Evolutionary conservation across 164 flowering plant species (phyloP).

Genomic region (Nymphaea thermarum): DNA sequence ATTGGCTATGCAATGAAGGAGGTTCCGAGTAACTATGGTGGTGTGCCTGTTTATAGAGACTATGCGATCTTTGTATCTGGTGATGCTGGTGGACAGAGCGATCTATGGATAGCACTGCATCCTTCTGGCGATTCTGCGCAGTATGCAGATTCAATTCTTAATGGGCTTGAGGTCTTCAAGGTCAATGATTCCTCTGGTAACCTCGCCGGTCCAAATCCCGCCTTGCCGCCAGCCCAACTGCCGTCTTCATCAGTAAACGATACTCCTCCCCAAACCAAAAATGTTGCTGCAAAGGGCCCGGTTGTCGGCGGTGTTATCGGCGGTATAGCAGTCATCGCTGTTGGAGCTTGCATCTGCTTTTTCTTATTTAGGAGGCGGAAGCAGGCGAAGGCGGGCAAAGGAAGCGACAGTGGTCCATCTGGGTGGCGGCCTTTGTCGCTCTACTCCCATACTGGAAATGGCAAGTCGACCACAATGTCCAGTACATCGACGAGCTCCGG

Average conservation of each 20-base stretch:
- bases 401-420: neutral
- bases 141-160: conserved; percentile 21
- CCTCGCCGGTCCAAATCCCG: conserved; percentile 8
- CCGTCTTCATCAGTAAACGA: neutral
- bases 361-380: neutral
- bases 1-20: conserved; percentile 18
- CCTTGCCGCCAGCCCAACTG: neutral
- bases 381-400: neutral
- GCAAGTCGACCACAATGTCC: conserved; percentile 7
- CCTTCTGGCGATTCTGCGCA: neutral
- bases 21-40: conserved; percentile 8
- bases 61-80: conserved; percentile 31
- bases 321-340: conserved; percentile 13
- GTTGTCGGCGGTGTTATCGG: conserved; percentile 16
- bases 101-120: conserved; percentile 37
- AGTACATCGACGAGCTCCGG: neutral
- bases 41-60: conserved; percentile 36
- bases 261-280: neutral
- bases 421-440: neutral
- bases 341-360: neutral
- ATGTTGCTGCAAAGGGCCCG: neutral
- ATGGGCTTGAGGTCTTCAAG: conserved; percentile 49
- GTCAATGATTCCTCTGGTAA: conserved; percentile 16
- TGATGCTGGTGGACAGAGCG: conserved; percentile 8
- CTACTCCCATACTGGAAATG: conserved; percentile 11